Evolutionary conservation across 2,329 filamentous ascomycete genomes (phyloP).

Genomic region (Aspergillus pseudoglaucus): DNA sequence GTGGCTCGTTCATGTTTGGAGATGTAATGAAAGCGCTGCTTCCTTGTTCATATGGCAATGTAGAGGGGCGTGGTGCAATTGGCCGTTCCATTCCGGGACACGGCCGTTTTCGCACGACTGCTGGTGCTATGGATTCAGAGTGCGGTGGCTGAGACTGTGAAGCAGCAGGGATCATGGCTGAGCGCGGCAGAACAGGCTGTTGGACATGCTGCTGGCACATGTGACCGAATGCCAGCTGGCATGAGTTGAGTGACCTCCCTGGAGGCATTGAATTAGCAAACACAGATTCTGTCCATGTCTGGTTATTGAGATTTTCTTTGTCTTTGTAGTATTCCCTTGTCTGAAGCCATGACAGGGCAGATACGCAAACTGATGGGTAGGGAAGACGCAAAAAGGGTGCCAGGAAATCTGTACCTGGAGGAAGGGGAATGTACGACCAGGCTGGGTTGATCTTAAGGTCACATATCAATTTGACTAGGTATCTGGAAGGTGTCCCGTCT

Average conservation of each 20-base stretch:
- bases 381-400: neutral
- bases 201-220: conserved; percentile 27
- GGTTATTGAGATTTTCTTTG: neutral
- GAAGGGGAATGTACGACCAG: conserved; percentile 38
- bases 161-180: conserved; percentile 10
- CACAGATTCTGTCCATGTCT: neutral
- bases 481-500: conserved; percentile 29
- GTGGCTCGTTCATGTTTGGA: conserved; percentile 31
- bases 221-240: conserved; percentile 26
- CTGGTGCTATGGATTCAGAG: conserved; percentile 15
- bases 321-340: neutral
- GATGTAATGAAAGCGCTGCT: conserved; percentile 29
- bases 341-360: neutral
- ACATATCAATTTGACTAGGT: conserved; percentile 33
- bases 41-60: conserved; percentile 32
- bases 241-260: conserved; percentile 37
- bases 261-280: conserved; percentile 12
- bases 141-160: conserved; percentile 13
- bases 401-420: conserved; percentile 31
- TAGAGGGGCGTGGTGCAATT: conserved; percentile 28
- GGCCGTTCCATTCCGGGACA: conserved; percentile 23
- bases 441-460: conserved; percentile 30
- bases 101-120: conserved; percentile 26
- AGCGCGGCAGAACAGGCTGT: conserved; percentile 15
- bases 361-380: neutral